phyloP scores from a whole-genome alignment of 2,329 filamentous ascomycete species.

The Pestalotiopsis sp. region DNA sequence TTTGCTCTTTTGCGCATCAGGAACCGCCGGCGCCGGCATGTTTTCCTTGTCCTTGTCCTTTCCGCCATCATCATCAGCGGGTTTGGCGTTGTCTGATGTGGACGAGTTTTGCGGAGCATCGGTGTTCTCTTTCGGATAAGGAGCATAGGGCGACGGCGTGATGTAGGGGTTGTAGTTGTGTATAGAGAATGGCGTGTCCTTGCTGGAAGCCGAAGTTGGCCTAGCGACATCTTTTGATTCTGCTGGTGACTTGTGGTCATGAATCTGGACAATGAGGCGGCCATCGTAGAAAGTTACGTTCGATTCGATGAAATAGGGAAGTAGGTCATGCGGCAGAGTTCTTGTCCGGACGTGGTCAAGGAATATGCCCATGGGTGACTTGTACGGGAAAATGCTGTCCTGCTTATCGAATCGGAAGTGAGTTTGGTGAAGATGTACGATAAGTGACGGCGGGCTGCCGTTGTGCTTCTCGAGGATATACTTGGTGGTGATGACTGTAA shows the following conservation, averaged over 20 bases:
- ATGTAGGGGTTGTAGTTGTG: slow-evolving; percentile 91
- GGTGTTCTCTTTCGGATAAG: slow-evolving; percentile 65
- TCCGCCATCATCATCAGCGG: slow-evolving; percentile 47
- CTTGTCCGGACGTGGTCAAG: slow-evolving; percentile 76
- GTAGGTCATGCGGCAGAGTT: slow-evolving; percentile 86
- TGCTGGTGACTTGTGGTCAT: slow-evolving; percentile 76
- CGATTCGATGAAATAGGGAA: slow-evolving; percentile 73
- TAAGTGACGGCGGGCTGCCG: slow-evolving; percentile 77
- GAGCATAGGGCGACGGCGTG: slow-evolving; percentile 83
- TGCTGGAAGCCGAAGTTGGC: slow-evolving; percentile 58
- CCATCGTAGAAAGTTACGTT: slow-evolving; percentile 89
- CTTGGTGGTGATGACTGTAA: slow-evolving; percentile 52
- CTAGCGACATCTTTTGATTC: slow-evolving; percentile 62
- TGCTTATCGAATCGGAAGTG: slow-evolving; percentile 94
- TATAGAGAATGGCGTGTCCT: slow-evolving; percentile 75
- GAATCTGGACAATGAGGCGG: slow-evolving; percentile 91
- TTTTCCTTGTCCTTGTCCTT: slow-evolving; percentile 67
- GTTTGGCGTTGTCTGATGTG: slow-evolving; percentile 34
- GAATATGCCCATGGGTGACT: slow-evolving; percentile 83
- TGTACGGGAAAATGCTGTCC: slow-evolving; percentile 89
- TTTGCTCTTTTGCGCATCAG: slow-evolving; percentile 47
- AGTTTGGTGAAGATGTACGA: slow-evolving; percentile 81
- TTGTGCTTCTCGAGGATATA: slow-evolving; percentile 85
- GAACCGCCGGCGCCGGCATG: slow-evolving; percentile 53
- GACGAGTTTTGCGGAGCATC: slow-evolving; percentile 21